Evolutionary conservation across 2,329 filamentous ascomycete genomes (phyloP).

Genomic region (Ilyonectria destructans): DNA sequence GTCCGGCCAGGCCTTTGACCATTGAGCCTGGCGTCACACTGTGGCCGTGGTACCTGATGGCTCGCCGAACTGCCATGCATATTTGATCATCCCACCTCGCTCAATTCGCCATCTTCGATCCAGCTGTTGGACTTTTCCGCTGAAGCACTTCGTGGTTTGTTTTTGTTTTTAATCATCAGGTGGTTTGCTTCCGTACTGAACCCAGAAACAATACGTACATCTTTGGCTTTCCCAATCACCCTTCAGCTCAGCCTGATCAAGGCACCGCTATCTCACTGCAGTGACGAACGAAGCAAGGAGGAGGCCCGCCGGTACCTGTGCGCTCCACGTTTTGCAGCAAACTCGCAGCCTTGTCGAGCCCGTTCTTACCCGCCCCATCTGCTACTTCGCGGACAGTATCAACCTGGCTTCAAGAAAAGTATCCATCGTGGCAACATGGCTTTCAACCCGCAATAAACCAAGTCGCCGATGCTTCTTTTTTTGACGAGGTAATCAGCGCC

Average conservation of each 20-base stretch:
- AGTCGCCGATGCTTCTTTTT: conserved; percentile 43
- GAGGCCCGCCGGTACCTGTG: background rate
- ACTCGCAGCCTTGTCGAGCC: background rate
- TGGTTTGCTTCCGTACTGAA: conserved; percentile 11
- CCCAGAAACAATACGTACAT: conserved; percentile 7
- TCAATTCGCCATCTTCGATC: background rate
- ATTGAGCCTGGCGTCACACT: conserved; percentile 22
- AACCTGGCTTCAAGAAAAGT: background rate
- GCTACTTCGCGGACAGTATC: conserved; percentile 8
- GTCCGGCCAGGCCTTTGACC: conserved; percentile 29
- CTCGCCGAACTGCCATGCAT: conserved; percentile 28
- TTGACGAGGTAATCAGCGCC: conserved; percentile 47
- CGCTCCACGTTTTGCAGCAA: background rate
- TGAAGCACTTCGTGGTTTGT: conserved; percentile 7
- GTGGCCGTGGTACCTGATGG: conserved; percentile 17
- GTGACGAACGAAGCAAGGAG: background rate
- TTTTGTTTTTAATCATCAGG: conserved; percentile 18
- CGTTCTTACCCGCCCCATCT: conserved; percentile 2
- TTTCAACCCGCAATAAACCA: conserved; percentile 40
- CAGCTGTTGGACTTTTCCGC: no score
- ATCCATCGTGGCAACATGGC: conserved; percentile 33
- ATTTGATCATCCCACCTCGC: conserved; percentile 35
- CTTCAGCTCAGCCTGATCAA: conserved; percentile 18
- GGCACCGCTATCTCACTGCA: conserved; percentile 18
- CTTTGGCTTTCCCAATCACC: conserved; percentile 17